Evolutionary conservation across 106 monocot species (phyloP), one percentile per base, ranked within the genome.

Genomic region (Dioscorea dumetorum): DNA sequence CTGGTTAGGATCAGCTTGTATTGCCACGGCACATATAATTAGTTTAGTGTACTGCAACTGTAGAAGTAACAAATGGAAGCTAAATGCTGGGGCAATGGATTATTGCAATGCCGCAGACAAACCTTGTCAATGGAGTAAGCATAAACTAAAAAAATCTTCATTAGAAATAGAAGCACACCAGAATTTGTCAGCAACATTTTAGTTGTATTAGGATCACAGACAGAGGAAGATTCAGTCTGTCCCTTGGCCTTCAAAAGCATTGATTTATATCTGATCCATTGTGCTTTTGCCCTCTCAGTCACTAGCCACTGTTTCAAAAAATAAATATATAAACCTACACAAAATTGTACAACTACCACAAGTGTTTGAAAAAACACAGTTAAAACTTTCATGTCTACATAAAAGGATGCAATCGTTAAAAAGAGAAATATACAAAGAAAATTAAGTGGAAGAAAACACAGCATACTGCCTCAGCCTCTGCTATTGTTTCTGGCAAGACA

Each of bases 201-300:
- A 57, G 19, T 64, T 34, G 2, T 35, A 12, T 14, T 20, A 64
- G 75, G 65, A 58, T 4, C 61, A 19, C 14, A 35, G 70, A 17
- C 14, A 12, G 31, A 20, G 50, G 69, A 79, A 52, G 23, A 63
- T 51, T 58, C 68, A 65, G 33, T 53, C 35, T 72, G 68, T 33
- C 59, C 15, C 77, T 79, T 72, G 71, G 87, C 86, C 76, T 78
- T 61, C 62, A 64, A 81, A 87, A 92, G 87, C 97, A 97, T 89
- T 48, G 74, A 58, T 89, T 78, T 89, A 73, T 92, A 97, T 63
- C 78, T 86, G 48, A 70, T 15, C 97, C 97, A 97, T 67, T 89
- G 89, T 69, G 73, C 51, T 75, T 64, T 91, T 14, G 89, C 72
- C 74, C 66, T 88, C 62, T 91, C 87, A 60, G 97, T 97, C 68